Base-by-base conservation (phyloP, 2,329 filamentous ascomycete species). In the Aspergillus nomiae region DNA sequence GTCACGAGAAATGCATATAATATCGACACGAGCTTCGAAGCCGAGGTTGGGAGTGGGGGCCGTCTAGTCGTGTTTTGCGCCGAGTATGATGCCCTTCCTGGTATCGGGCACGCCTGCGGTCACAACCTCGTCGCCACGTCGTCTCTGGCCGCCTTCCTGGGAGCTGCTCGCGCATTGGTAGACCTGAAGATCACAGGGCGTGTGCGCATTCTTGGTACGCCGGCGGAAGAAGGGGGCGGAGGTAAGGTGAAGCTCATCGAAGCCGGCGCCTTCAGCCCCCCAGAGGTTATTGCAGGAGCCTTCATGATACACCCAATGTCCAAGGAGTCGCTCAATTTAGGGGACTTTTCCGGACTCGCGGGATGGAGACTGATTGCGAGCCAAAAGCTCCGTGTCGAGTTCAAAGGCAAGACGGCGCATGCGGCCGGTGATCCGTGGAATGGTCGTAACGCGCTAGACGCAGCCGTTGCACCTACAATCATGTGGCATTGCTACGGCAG, bases 401-500 rank as follows among this genome's bases (percentile, higher is more conserved):
- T 36, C 12, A 36, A 36, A 36, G 34, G 34, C 12, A 36, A 14
- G 14, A 14, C 34, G 34, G 34, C 34, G 11, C 34, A 36, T 36
- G 34, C 34, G 34, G 34, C 34, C 34, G 34, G 34, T 14, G 34
- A 36, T 36, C 34, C 34, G 11, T 36, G 34, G 34, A 14, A 36
- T 36, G 34, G 34, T 36, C 34, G 34, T 12, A 36, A 36, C 12
- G 34, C 34, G 12, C 34, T 36, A 12, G 34, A 36, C 34, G 34
- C 34, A 36, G 34, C 34, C 69, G 68, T 32, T 72, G 71, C 53
- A 80, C 70, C 1, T 77, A 77, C 60, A 68, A 69, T 59, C 70
- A 67, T 50, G 68, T 87, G 8, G 81, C 81, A 0, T 77, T 83
- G 2, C 76, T 87, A 8, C 78, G 85, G 1, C 84, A 86, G 71